Percentiles rank a stretch among this genome's conserved stretches.
Evolutionary conservation across 345 rosid species (phyloP).

Genomic region (Erucastrum elatum): DNA sequence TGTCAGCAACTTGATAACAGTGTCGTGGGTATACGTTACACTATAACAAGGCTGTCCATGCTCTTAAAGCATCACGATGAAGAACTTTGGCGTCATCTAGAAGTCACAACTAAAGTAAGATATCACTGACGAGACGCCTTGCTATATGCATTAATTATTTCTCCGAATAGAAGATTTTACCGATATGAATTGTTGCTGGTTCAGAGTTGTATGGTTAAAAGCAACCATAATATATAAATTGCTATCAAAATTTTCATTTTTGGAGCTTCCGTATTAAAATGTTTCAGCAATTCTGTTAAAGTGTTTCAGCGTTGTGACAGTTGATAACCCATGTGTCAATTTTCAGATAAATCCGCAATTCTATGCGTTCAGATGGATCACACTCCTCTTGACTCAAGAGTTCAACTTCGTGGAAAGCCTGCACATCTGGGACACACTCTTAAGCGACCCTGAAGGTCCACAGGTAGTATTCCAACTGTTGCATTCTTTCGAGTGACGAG

Average conservation of each 20-base stretch:
- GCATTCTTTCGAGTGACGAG: background rate
- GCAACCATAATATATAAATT: background rate
- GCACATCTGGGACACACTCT: slow-evolving; percentile 92
- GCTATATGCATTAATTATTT: background rate
- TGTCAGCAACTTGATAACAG: slow-evolving; percentile 99
- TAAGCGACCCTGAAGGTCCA: slow-evolving; percentile 93
- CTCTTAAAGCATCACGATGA: slow-evolving; percentile 92
- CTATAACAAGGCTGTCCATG: slow-evolving; percentile 73
- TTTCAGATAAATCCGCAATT: slow-evolving; percentile 95
- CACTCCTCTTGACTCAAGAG: slow-evolving; percentile 94
- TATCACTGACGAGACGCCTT: background rate
- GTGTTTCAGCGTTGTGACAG: slow-evolving; percentile 1
- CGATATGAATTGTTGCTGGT: background rate
- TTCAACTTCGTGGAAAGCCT: slow-evolving; percentile 89
- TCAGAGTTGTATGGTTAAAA: background rate
- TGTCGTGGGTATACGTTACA: slow-evolving; percentile 90
- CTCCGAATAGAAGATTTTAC: background rate
- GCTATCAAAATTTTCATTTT: background rate
- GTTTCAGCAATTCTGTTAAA: background rate
- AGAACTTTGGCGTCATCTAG: slow-evolving; percentile 99
- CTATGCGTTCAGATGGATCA: slow-evolving; percentile 99
- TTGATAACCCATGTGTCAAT: slow-evolving; percentile 7
- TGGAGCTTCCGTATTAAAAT: background rate
- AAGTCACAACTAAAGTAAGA: slow-evolving; percentile 89
- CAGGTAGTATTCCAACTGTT: slow-evolving; percentile 52